Percentiles rank a stretch among this genome's conserved stretches.
Conservation (phyloP, 2,329 filamentous ascomycete genomes). For the Stagonosporopsis chrysanthemi region DNA sequence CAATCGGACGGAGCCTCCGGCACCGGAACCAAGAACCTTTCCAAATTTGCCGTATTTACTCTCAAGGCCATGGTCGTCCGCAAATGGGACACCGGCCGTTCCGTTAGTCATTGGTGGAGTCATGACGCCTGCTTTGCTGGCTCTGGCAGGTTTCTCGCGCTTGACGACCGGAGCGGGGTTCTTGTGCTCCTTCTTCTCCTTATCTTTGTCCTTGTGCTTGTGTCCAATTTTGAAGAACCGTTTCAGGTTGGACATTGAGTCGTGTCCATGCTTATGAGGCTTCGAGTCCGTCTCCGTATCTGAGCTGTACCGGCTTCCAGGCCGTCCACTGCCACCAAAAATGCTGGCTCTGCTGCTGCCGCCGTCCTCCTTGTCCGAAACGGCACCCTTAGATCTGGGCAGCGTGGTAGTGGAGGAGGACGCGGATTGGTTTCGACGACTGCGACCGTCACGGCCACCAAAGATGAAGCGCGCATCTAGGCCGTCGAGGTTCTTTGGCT, state of each 20-base stretch:
- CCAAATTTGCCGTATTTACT: slow-evolving; percentile 97
- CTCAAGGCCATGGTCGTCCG: slow-evolving; percentile 87
- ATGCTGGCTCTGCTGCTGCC: slow-evolving; percentile 59
- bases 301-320: slow-evolving; percentile 56
- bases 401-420: slow-evolving; percentile 45
- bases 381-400: slow-evolving; percentile 57
- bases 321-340: slow-evolving; percentile 59
- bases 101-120: slow-evolving; percentile 48
- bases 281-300: slow-evolving; percentile 50
- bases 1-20: slow-evolving; percentile 90
- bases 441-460: slow-evolving; percentile 73
- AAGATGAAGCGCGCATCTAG: slow-evolving; percentile 89
- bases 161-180: slow-evolving; percentile 71
- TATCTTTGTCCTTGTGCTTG: slow-evolving; percentile 60
- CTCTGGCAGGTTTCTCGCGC: slow-evolving; percentile 55
- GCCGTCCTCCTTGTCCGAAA: slow-evolving; percentile 50
- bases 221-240: slow-evolving; percentile 90
- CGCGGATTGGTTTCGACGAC: slow-evolving; percentile 56
- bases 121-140: slow-evolving; percentile 50
- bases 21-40: slow-evolving; percentile 90
- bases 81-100: slow-evolving; percentile 73
- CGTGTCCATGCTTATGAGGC: slow-evolving; percentile 59
- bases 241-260: slow-evolving; percentile 94
- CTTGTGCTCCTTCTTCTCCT: slow-evolving; percentile 59
- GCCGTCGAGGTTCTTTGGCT: slow-evolving; percentile 68